These are phyloP conservation scores for Endothia cerciana DNA, from an alignment of 2,329 filamentous ascomycete species.

Conservation along the genomic window DNA sequence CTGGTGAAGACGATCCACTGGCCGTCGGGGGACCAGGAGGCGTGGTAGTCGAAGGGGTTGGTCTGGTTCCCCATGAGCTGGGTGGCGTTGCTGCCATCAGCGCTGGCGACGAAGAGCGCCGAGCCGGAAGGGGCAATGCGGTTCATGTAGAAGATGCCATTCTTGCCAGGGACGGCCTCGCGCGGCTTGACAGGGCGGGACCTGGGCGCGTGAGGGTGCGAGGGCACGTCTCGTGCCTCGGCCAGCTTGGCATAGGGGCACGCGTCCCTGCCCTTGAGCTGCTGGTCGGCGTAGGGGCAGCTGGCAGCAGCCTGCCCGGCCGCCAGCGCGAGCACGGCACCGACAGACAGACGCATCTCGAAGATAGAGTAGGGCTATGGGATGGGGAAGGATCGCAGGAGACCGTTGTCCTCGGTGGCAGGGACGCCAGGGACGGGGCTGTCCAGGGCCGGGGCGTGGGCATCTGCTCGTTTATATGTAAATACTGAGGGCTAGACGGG, in stretches of 20 bases:
- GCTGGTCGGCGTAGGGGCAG: conserved; percentile 28
- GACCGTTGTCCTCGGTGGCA: neutral
- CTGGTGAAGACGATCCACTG: conserved; percentile 46
- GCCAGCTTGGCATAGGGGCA: conserved; percentile 24
- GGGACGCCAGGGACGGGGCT: neutral
- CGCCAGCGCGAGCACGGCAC: conserved; percentile 16
- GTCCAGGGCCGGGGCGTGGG: neutral
- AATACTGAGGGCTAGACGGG: no score
- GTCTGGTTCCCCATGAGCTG: conserved; percentile 37
- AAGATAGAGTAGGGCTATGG: no score
- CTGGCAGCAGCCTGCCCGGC: conserved; percentile 8
- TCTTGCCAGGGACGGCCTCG: conserved; percentile 18
- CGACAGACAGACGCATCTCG: conserved; percentile 10
- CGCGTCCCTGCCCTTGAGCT: conserved; percentile 21
- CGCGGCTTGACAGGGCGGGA: conserved; percentile 9
- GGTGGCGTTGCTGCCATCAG: conserved; percentile 44
- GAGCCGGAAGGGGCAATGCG: conserved; percentile 31
- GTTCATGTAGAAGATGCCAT: conserved; percentile 30
- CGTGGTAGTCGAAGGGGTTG: conserved; percentile 44
- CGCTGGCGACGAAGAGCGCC: conserved; percentile 39
- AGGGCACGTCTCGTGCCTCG: conserved; percentile 1
- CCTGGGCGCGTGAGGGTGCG: neutral
- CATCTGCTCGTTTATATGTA: neutral
- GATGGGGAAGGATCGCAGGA: neutral
- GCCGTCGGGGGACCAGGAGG: conserved; percentile 42